Percentiles rank a stretch among this genome's conserved stretches.
Evolutionary conservation across 495 filamentous ascomycete species (phyloP).

Genomic region (Podospora fimiseda): DNA sequence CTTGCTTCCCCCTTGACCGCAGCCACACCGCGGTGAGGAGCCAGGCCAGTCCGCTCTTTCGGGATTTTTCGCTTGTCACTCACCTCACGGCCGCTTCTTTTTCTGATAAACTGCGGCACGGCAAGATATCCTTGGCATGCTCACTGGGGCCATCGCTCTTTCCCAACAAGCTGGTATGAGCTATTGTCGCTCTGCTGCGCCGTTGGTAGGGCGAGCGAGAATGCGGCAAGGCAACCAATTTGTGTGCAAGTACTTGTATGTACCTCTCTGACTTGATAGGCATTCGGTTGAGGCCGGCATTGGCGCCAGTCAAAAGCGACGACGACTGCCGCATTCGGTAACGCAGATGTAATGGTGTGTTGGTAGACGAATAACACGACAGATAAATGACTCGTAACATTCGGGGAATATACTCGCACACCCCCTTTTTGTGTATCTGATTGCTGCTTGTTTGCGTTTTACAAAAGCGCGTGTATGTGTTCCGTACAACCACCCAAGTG

Average conservation of each 20-base stretch:
- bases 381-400: conserved; percentile 1
- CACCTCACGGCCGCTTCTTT: not conserved
- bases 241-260: not conserved
- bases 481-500: not conserved
- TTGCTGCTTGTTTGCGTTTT: not conserved
- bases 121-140: not conserved
- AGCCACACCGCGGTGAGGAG: not conserved
- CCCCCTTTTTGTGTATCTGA: not conserved
- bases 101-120: not conserved
- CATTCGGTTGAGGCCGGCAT: conserved; percentile 1
- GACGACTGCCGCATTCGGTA: not conserved
- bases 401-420: not conserved
- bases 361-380: not conserved
- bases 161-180: not conserved
- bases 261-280: not conserved
- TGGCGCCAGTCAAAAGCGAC: not conserved
- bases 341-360: not conserved
- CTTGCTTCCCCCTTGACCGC: not conserved
- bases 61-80: too few relatives aligned
- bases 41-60: not conserved
- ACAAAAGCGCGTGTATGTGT: not conserved
- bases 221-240: too few relatives aligned
- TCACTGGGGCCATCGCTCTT: not conserved
- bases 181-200: not conserved
- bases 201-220: not conserved